Evolutionary conservation across 2,329 filamentous ascomycete species (phyloP).

Genomic region (Verticillium zaregamsianum): DNA sequence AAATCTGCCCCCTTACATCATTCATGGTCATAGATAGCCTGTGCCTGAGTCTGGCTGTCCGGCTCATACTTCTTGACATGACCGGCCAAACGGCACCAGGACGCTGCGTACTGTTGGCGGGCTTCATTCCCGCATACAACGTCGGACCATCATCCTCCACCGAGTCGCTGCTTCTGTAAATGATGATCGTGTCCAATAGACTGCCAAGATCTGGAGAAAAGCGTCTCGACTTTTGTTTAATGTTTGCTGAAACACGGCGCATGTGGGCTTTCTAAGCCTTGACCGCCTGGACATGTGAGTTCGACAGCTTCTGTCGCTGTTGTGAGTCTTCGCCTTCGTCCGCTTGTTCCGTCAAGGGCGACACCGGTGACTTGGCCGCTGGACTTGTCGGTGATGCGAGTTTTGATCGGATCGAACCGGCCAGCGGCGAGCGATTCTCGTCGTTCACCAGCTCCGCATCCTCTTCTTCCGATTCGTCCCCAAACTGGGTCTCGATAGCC

Average conservation of each 20-base stretch:
- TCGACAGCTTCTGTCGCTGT: slow-evolving; percentile 19
- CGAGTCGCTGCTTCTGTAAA: neutral
- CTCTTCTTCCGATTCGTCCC: slow-evolving; percentile 12
- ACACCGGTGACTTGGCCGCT: neutral
- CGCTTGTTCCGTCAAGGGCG: slow-evolving; percentile 6
- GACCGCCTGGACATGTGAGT: slow-evolving; percentile 24
- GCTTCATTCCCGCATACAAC: neutral
- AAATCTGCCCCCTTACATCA: neutral
- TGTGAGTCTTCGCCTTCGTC: slow-evolving; percentile 21
- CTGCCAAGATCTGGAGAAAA: neutral
- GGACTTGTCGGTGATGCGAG: neutral
- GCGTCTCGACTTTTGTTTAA: neutral
- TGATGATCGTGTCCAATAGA: neutral
- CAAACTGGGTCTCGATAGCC: slow-evolving; percentile 39
- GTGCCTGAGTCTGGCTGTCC: neutral
- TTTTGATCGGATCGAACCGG: neutral
- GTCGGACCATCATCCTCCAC: neutral
- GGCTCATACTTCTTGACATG: neutral
- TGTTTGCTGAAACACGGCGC: neutral
- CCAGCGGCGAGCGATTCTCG: neutral
- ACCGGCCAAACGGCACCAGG: neutral
- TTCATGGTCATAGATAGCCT: neutral
- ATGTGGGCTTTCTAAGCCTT: slow-evolving; percentile 20
- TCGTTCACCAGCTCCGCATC: neutral
- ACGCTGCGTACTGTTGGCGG: neutral